phyloP scores from a whole-genome alignment of 176 grass and related monocot genomes.

The Elymus sibiricus region DNA sequence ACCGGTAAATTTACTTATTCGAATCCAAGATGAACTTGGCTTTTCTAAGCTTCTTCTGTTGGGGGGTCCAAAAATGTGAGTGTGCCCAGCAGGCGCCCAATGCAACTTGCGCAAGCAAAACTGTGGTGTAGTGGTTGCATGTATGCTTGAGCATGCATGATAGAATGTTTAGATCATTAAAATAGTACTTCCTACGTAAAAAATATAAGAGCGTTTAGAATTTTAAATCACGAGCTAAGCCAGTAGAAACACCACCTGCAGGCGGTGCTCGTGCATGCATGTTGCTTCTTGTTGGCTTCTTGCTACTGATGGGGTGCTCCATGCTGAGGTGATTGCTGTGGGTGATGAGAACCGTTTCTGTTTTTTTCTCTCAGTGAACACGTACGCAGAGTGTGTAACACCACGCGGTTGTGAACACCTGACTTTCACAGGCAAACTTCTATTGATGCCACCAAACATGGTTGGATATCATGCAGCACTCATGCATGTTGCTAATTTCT shows the following conservation, averaged over 20 bases:
- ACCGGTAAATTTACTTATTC: too few species aligned
- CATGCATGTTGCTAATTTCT: neutral
- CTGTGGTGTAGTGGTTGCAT: neutral
- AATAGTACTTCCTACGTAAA: neutral
- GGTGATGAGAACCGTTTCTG: neutral
- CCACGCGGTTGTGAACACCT: neutral
- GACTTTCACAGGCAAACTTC: neutral
- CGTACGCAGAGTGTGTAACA: neutral
- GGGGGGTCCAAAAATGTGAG: neutral
- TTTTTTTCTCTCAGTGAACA: neutral
- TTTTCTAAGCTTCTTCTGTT: neutral
- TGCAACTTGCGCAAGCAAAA: constrained; percentile 5
- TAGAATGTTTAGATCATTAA: neutral
- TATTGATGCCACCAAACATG: neutral
- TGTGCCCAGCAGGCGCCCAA: constrained; percentile 18
- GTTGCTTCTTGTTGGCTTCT: neutral
- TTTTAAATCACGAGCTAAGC: neutral
- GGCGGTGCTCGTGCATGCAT: constrained; percentile 7
- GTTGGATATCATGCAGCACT: neutral
- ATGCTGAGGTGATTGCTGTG: neutral
- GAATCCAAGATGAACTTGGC: neutral
- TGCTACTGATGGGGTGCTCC: neutral
- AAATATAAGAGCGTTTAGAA: too few species aligned
- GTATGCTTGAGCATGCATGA: neutral
- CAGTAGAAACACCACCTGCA: neutral